Percentiles rank a stretch among this genome's conserved stretches.
Conservation (phyloP, 345 rosid genomes). For the Toxicodendron radicans region DNA sequence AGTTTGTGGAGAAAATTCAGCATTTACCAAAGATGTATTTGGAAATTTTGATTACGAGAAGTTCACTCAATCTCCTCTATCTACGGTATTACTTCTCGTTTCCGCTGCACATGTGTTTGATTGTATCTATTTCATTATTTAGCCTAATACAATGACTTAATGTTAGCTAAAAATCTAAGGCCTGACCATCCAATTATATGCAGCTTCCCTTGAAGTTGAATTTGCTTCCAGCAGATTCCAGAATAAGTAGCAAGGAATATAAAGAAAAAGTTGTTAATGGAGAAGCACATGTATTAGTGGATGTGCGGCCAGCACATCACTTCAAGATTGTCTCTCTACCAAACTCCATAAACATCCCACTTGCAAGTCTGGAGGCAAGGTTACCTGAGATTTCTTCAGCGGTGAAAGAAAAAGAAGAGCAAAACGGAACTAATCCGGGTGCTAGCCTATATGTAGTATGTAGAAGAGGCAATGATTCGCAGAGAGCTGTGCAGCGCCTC, state of each 20-base stretch:
- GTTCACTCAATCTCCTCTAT: slow-evolving; percentile 76
- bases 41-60: slow-evolving; percentile 80
- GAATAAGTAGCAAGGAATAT: slow-evolving; percentile 68
- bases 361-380: slow-evolving; percentile 59
- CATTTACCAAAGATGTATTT: slow-evolving; percentile 55
- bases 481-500: slow-evolving; percentile 77
- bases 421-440: slow-evolving; percentile 21
- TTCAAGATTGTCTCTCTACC: slow-evolving; percentile 84
- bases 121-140: no score
- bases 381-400: slow-evolving; percentile 63
- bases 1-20: slow-evolving; percentile 70
- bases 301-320: slow-evolving; percentile 88
- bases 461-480: slow-evolving; percentile 94
- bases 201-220: slow-evolving; percentile 66
- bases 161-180: neutral
- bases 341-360: slow-evolving; percentile 68
- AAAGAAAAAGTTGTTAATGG: slow-evolving; percentile 45
- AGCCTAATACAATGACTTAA: neutral
- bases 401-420: slow-evolving; percentile 47
- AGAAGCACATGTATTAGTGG: slow-evolving; percentile 60
- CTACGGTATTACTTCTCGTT: slow-evolving; percentile 36
- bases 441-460: slow-evolving; percentile 63
- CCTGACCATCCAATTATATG: neutral
- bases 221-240: slow-evolving; percentile 51
- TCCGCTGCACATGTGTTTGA: neutral